Evolutionary conservation across 1,284 basidiomycete species (phyloP), one percentile per base, ranked within the genome.

Genomic region (Sphagnurus paluster): DNA sequence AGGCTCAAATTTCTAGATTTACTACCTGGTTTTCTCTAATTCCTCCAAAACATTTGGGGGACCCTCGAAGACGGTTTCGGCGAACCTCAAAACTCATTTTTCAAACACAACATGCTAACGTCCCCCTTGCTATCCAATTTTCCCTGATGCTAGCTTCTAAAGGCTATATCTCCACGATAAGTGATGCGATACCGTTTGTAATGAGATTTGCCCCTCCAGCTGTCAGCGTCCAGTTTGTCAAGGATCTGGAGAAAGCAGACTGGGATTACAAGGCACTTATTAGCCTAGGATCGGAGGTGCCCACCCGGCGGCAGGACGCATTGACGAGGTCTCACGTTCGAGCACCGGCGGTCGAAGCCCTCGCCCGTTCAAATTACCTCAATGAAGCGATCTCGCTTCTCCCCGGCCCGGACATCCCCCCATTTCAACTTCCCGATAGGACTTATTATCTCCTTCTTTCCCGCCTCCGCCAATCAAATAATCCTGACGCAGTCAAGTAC

Each of bases 341-440:
- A 36, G 54, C 54, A 8, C 39, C 44, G 13, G 61, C 61, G n/a
- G 47, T 66, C 13, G 55, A 56, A 13, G 48, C 36, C 37, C 56
- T 66, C 6, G 61, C 62, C 5, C 54, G 51, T 25, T 59, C 62
- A 7, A 58, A 61, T 2, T 55, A 62, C 17, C 45, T 71, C 7
- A 56, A 63, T 1, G 59, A 60, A 26, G 71, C 70, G 11, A 16
- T 72, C 4, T 49, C 56, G n/a, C 55, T 73, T 16, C 55, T 75
- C 6, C 68, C 68, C 11, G 56, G 57, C 19, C 50, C 46, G 2
- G 21, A 37, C 9, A 47, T 54, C n/a, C 47, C 49, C 6, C 19
- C 26, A 21, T 62, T 61, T 30, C 52, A 50, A 17, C 44, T 67
- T 21, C 48, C 60, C 4, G 49, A 45, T 1, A 49, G 46, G 30